These are phyloP conservation scores for Halenospora varia DNA, from an alignment of 495 filamentous ascomycete genomes.

Conservation along the genomic window DNA sequence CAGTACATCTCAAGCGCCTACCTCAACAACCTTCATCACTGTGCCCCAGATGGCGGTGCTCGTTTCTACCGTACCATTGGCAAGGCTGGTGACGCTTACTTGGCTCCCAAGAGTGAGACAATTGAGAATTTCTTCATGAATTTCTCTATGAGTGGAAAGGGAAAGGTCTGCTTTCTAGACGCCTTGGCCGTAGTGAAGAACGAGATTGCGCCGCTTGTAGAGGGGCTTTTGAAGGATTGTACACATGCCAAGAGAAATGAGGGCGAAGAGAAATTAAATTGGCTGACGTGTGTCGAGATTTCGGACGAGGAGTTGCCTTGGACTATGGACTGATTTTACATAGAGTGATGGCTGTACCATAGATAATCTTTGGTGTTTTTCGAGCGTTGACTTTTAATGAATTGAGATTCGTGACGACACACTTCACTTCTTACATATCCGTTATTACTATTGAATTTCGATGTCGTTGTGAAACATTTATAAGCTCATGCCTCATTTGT, in stretches of 20 bases:
- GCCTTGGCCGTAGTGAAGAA: slow-evolving; percentile 11
- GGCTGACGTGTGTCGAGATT: slow-evolving; percentile 1
- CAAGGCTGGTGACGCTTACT: slow-evolving; percentile 21
- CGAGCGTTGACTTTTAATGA: too few species aligned
- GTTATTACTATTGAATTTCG: too few species aligned
- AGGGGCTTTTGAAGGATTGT: slow-evolving; percentile 3
- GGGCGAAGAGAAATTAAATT: too few species aligned
- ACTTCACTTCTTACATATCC: too few species aligned
- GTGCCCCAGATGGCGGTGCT: slow-evolving; percentile 29
- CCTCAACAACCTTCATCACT: slow-evolving; percentile 16
- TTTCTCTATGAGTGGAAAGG: slow-evolving; percentile 24
- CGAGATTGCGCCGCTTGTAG: slow-evolving; percentile 3
- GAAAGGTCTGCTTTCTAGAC: neutral
- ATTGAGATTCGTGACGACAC: too few species aligned
- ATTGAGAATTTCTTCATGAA: slow-evolving; percentile 17
- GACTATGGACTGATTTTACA: too few species aligned
- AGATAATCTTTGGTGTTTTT: too few species aligned
- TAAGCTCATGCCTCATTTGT: too few species aligned
- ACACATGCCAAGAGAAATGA: neutral
- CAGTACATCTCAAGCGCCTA: slow-evolving; percentile 26
- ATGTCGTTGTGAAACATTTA: too few species aligned
- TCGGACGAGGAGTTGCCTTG: slow-evolving; percentile 9
- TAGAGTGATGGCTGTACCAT: too few species aligned
- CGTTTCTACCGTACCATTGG: slow-evolving; percentile 31
- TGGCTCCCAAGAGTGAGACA: slow-evolving; percentile 8